Evolutionary conservation across 2,329 filamentous ascomycete genomes (phyloP).

Genomic region (Cadophora luteo-olivacea): DNA sequence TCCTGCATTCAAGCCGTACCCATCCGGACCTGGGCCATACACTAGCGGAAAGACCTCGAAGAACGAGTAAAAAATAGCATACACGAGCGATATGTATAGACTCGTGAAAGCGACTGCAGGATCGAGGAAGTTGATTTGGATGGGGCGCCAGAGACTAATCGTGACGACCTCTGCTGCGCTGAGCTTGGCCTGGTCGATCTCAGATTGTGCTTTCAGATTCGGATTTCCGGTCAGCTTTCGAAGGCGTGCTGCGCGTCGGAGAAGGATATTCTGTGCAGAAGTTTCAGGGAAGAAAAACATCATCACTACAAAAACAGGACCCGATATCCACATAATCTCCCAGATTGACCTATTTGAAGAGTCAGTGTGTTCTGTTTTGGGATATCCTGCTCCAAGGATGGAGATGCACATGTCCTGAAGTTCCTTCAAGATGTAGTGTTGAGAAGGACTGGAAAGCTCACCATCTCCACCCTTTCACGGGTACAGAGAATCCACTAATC

Average conservation of each 20-base stretch:
- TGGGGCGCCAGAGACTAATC: conserved; percentile 63
- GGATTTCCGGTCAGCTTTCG: conserved; percentile 60
- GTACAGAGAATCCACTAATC: conserved; percentile 62
- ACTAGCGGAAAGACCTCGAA: conserved; percentile 71
- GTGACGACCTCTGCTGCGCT: conserved; percentile 50
- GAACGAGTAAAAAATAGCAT: conserved; percentile 65
- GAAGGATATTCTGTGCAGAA: conserved; percentile 60
- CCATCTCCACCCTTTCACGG: conserved; percentile 64
- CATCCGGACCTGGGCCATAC: conserved; percentile 48
- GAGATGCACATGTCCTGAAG: not conserved
- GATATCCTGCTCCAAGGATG: too few species aligned
- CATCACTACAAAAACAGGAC: conserved; percentile 62
- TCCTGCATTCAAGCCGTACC: conserved; percentile 64
- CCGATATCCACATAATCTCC: conserved; percentile 65
- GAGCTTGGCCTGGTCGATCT: conserved; percentile 63
- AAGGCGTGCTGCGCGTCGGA: conserved; percentile 63
- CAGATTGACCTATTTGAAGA: conserved; percentile 43
- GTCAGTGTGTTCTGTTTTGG: not conserved
- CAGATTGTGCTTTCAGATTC: conserved; percentile 63
- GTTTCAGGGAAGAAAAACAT: conserved; percentile 69
- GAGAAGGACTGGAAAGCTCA: not conserved
- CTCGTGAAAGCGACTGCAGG: conserved; percentile 66
- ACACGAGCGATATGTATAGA: conserved; percentile 64
- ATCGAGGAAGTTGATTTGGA: conserved; percentile 63
- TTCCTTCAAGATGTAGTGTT: not conserved